These are phyloP conservation scores for Cercis canadensis DNA, from an alignment of 306 rosid species.

Conservation along the genomic window DNA sequence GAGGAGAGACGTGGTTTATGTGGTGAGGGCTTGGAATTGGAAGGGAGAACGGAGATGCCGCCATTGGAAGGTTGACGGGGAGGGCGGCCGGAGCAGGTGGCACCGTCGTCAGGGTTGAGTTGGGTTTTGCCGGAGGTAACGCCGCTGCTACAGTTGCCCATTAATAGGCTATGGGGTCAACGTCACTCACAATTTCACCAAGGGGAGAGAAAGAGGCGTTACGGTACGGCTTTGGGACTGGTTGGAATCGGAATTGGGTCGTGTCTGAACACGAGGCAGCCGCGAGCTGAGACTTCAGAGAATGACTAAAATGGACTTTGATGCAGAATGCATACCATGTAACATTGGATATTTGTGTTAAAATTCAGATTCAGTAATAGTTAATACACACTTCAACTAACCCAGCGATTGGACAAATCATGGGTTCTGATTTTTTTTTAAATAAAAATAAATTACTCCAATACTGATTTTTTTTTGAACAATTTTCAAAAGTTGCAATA, in stretches of 20 bases:
- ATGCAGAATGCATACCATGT: neutral
- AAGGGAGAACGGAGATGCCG: constrained; percentile 54
- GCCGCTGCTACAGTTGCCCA: constrained; percentile 68
- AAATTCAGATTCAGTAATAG: too few relatives aligned
- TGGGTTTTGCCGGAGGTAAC: constrained; percentile 32
- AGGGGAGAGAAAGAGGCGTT: neutral
- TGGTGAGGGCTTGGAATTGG: constrained; percentile 55
- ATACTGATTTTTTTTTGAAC: too few relatives aligned
- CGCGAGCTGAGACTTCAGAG: neutral
- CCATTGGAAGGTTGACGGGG: constrained; percentile 42
- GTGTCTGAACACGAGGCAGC: constrained; percentile 12
- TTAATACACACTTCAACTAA: too few relatives aligned
- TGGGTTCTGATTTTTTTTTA: too few relatives aligned
- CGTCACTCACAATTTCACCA: constrained; percentile 40
- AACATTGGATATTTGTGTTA: too few relatives aligned
- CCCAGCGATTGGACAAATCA: too few relatives aligned
- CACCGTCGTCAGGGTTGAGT: neutral
- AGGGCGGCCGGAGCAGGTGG: constrained; percentile 14
- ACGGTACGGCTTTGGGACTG: neutral
- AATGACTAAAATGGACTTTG: constrained; percentile 30
- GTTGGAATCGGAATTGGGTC: neutral
- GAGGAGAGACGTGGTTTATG: neutral
- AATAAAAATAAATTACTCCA: neutral
- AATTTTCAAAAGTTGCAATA: too few relatives aligned
- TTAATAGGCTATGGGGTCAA: constrained; percentile 11